Evolutionary conservation across 2,329 filamentous ascomycete species (phyloP), one percentile per base, ranked within the genome.

Genomic region (Colletotrichum sp.): DNA sequence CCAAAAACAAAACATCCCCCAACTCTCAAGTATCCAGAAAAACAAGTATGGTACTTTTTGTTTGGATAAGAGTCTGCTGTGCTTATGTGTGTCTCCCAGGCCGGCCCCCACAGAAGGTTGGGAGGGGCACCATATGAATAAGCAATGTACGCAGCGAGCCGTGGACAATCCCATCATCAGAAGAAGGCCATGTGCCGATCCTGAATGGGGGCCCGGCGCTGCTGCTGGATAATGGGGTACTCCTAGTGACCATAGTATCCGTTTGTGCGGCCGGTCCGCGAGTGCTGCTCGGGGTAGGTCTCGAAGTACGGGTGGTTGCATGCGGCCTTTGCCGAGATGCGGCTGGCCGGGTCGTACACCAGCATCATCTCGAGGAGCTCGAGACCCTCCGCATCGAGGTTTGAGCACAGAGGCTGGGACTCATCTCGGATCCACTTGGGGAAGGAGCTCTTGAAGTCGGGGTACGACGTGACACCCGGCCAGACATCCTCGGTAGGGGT

Each of bases 401-500:
- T 93, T 57, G 90, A 90, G 79, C 95, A 94, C 43, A 97, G 87
- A 33, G 90, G 86, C 63, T 88, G 87, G 29, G 89, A 88, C 73
- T 90, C 88, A 80, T 95, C 93, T 71, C 94, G 91, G 78, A 90
- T 89, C 95, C 95, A 98, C 85, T 97, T 97, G 77, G 95, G 95
- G 85, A 98, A 98, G 5, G 94, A 96, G 33, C 93, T 83, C 85
- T 98, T 98, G 89, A 95, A 98, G 84, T 98, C 96, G 55, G 95
- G 95, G 86, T 97, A 97, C 9, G 94, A 95, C n/a, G 95, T 97
- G 72, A 98, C 95, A 74, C 95, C 95, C 36, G 95, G 95, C 95
- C 95, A 98, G 72, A 91, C 88, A 9, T 91, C 88, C 81, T 98
- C 95, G 68, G 91, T 91, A 5, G 95, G 95, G 6, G 96, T 98